A percentile compares a stretch with the other conserved stretches of the same genome.
Evolutionary conservation across 208 protist genomes (phyloP).

Genomic region (Endotrypanum monterogeii): DNA sequence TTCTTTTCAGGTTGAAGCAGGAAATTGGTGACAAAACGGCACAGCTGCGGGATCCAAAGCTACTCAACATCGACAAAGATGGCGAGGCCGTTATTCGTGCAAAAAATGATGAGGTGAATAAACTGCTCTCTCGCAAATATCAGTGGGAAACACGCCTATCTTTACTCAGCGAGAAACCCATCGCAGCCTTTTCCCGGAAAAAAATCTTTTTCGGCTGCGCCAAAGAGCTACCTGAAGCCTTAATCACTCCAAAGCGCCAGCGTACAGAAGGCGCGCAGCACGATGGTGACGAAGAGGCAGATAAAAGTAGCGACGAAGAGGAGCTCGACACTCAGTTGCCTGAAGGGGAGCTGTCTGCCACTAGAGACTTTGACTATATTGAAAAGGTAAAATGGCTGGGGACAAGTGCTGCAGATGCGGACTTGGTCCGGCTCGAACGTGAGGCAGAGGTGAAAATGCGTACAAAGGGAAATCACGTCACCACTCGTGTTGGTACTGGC

Average conservation of each 20-base stretch:
- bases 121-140: constrained; percentile 56
- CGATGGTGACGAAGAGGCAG: not conserved
- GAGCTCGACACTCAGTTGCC: not conserved
- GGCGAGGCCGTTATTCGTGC: constrained; percentile 69
- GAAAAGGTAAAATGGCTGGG: constrained; percentile 31
- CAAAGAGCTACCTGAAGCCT: constrained; percentile 66
- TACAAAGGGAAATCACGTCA: not conserved
- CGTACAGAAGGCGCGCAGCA: not conserved
- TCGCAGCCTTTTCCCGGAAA: constrained; percentile 3
- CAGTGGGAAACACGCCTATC: constrained; percentile 64
- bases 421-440: constrained; percentile 35
- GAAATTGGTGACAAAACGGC: constrained; percentile 80
- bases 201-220: constrained; percentile 85
- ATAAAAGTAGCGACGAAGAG: constrained; percentile 10
- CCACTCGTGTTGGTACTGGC: not conserved
- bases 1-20: constrained; percentile 64
- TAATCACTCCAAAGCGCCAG: constrained; percentile 18
- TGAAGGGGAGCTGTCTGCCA: constrained; percentile 4
- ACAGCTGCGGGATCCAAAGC: constrained; percentile 46
- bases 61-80: constrained; percentile 74
- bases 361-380: constrained; percentile 15
- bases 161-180: constrained; percentile 25
- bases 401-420: constrained; percentile 16
- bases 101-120: constrained; percentile 83
- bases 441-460: constrained; percentile 28